Evolutionary conservation across 2,329 filamentous ascomycete species (phyloP), one percentile per base, ranked within the genome.

Genomic region (Penicillium oxalicum): DNA sequence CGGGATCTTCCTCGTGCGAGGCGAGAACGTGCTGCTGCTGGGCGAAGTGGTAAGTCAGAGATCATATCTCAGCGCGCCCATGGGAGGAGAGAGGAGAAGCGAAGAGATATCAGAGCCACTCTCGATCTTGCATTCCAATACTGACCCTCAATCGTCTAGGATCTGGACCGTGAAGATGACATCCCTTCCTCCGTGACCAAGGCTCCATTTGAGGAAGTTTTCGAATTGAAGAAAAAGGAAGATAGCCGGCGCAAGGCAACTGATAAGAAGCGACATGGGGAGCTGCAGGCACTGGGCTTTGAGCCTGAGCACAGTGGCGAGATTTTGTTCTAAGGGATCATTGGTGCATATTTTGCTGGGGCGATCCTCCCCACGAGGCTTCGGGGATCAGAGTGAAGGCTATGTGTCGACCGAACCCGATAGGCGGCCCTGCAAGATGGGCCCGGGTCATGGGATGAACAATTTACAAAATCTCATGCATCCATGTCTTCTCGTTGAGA

Each of bases 21-120:
- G 93, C 58, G 93, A 98, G 74, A 98, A 98, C 68, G 93, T 98
- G n/a, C 77, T 95, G 44, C 77, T 98, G 39, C 79, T 97, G 13
- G 93, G 93, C 34, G 94, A 97, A 71, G 95, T 98, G 61, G 78
- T 80, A 72, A 41, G 74, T 50, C 36, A 8, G 28, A 29, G 12
- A 25, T 13, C n/a, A 4, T 13, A 24, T 9, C 12, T 4, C 18
- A 7, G 39, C 9, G 39, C 9, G 34, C 48, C 7, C 18, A 32
- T 11, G 11, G 9, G 13, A 13, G 18, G 29, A 8, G 29, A 32
- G 11, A 32, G 29, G 11, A 5, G 8, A 32, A 32, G 11, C 3
- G 7, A 32, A 32, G 29, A 32, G 29, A 32, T 18, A 18, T 18
- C 18, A 2, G 18, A 18, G 18, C 18, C 29, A 8, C 29, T 32